Evolutionary conservation across 768 basidiomycete genomes (phyloP), one percentile per base, ranked within the genome.

Genomic region (Lentinula sp.): DNA sequence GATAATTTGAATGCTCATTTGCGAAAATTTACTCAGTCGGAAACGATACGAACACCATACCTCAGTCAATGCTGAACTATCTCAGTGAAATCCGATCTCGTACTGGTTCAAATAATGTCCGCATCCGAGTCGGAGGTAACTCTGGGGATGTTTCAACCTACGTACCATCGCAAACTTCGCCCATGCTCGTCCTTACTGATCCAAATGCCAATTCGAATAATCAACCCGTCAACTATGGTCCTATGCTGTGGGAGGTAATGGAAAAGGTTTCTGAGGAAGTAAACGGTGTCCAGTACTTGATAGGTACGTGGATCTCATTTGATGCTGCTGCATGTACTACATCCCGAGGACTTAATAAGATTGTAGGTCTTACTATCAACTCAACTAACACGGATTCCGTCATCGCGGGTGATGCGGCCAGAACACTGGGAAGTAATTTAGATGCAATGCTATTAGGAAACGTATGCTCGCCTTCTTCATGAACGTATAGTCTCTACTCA

Each of bases 1-100:
- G 42, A 13, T 43, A 5, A 6, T n/a, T 48, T 6, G n/a, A 16
- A 18, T 11, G 11, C 21, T 48, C 21, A 23, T 48, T 23, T n/a
- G 9, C 6, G 1, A 21, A 5, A 4, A 48, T 18, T 48, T 8
- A 21, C n/a, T 7, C 63, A 83, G 82, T 85, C 62, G 84, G 84
- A 48, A 80, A 81, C 65, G 75, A 80, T 65, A 78, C 83, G 7
- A 71, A 71, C 23, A 71, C 75, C 2, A 80, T 87, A 21, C 84
- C 84, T 39, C 68, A 75, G 7, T 75, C 81, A 1, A 76, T 87
- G 65, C 69, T 86, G 48, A 85, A 85, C 66, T 85, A 87, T 70
- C 71, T 88, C n/a, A 70, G 75, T 28, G 78, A 80, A 57, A 73
- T 88, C 11, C 78, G 79, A 31, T 71, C 73, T 42, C 77, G 84